A percentile compares a stretch with the other conserved stretches of the same genome.
These are phyloP conservation scores for Colletotrichum sojae DNA, from an alignment of 2,329 filamentous ascomycete species.

Conservation along the genomic window DNA sequence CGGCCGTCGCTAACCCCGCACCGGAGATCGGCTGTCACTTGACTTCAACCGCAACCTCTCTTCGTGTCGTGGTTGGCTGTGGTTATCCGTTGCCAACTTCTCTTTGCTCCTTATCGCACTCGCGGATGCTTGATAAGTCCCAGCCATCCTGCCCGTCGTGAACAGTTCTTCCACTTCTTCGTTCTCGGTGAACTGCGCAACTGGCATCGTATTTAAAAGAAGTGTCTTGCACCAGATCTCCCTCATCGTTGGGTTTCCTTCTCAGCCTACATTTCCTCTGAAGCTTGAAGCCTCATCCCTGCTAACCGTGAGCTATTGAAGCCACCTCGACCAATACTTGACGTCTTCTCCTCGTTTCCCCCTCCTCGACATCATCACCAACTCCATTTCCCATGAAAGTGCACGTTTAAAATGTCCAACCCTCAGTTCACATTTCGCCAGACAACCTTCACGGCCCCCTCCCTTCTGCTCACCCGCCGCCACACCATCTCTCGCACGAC, in stretches of 20 bases:
- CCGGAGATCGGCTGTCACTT: conserved; percentile 25
- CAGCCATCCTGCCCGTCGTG: no score
- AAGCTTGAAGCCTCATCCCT: conserved; percentile 11
- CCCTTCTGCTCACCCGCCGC: conserved; percentile 52
- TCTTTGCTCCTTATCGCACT: background rate
- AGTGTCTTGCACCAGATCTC: background rate
- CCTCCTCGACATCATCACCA: background rate
- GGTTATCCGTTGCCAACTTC: background rate
- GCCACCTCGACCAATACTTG: background rate
- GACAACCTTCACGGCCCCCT: conserved; percentile 53
- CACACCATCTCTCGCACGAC: conserved; percentile 54
- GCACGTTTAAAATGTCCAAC: conserved; percentile 46
- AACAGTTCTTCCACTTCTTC: no score
- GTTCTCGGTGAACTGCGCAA: background rate
- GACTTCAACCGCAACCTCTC: conserved; percentile 2
- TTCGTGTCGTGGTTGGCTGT: conserved; percentile 8
- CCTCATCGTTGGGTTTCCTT: conserved; percentile 18
- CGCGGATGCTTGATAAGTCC: background rate
- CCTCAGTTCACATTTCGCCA: conserved; percentile 54
- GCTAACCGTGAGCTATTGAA: background rate
- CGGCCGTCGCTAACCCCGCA: conserved; percentile 25
- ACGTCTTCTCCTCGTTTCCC: background rate
- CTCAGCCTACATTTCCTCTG: conserved; percentile 5
- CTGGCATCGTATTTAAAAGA: background rate
- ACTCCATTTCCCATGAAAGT: background rate